A percentile compares a stretch with the other conserved stretches of the same genome.
Evolutionary conservation across 192 early-diverging fungal species (phyloP).

Genomic region (Piromyces finnis): DNA sequence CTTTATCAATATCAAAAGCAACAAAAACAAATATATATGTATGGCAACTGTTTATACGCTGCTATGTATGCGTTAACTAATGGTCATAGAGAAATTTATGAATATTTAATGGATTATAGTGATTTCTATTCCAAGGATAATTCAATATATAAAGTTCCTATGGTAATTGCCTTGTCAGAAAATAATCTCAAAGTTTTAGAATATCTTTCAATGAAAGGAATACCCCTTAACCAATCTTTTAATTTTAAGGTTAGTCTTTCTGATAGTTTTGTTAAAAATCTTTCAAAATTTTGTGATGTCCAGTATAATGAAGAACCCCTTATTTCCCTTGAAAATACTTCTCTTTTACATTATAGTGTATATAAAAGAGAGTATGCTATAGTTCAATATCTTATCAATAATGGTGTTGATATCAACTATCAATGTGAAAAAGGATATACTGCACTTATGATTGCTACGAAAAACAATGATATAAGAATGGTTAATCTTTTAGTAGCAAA

Average conservation of each 20-base stretch:
- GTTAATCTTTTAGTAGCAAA: background rate
- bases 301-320: background rate
- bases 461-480: background rate
- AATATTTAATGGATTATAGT: background rate
- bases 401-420: background rate
- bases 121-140: background rate
- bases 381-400: background rate
- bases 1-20: background rate
- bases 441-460: background rate
- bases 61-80: background rate
- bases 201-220: background rate
- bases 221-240: background rate
- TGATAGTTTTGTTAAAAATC: background rate
- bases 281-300: background rate
- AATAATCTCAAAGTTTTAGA: background rate
- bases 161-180: background rate
- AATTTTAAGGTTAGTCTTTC: background rate
- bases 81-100: background rate
- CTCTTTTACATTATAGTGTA: background rate
- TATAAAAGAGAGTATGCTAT: background rate
- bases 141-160: background rate
- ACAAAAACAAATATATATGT: background rate
- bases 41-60: background rate
- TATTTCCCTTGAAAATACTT: background rate
- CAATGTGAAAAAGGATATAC: background rate